Evolutionary conservation across 805 yeast species (phyloP), one percentile per base, ranked within the genome.

Genomic region (Metschnikowia gelsemii): DNA sequence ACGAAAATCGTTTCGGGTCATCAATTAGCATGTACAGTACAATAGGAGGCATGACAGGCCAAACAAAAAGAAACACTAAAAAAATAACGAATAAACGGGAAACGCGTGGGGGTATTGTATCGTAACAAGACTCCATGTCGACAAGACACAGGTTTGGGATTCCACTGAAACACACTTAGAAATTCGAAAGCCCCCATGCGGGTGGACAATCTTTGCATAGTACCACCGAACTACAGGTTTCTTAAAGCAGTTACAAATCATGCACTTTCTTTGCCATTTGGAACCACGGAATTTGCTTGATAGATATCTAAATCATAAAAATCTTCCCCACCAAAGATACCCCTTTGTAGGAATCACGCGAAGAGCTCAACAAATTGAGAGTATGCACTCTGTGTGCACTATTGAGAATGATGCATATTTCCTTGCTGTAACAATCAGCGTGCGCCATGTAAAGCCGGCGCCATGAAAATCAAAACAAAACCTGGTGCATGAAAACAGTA

Each of bases 391-490:
- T 12, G 18, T 16, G 12, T 33, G 37, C 37, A 33, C 30, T 13
- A 17, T 22, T 17, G 30, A 23, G 37, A 14, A 30, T 30, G 22
- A 16, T 24, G 30, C 22, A 23, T 24, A 24, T 33, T 33, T 24
- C 22, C 17, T 20, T 17, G 9, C 14, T 24, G 22, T 13, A 23
- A 14, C 22, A 18, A 11, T 18, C 24, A 12, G 13, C 33, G 33
- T 13, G 22, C 37, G 25, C 30, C 37, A 33, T 33, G 37, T 33
- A 33, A 11, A 22, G 23, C 17, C 16, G 16, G 12, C 33, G 23
- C 23, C 33, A 17, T 24, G 24, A 19, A 29, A 29, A 29, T 14
- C 6, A 29, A 29, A 7, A 12, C 13, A 29, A 29, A 13, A 16
- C 5, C 6, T 16, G 7, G 13, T 26, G 8, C n/a, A n/a, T n/a